Percentiles rank a stretch among this genome's conserved stretches.
Evolutionary conservation across 2,329 filamentous ascomycete species (phyloP).

Genomic region (Phyllosticta citribraziliensis): DNA sequence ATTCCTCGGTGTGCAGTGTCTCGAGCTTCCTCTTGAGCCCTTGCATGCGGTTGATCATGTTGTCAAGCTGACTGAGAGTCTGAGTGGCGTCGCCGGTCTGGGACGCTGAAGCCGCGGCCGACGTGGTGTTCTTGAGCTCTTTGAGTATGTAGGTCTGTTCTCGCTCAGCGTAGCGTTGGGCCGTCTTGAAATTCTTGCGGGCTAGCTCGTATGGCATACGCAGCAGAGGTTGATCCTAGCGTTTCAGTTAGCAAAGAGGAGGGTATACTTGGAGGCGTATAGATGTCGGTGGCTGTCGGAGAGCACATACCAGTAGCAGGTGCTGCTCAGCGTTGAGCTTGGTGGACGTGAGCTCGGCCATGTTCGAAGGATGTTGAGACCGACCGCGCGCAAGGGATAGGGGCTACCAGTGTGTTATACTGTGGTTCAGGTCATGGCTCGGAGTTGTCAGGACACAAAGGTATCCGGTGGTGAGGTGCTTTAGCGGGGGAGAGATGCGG

Average conservation of each 20-base stretch:
- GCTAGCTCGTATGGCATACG: constrained; percentile 87
- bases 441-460: neutral
- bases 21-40: constrained; percentile 81
- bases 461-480: neutral
- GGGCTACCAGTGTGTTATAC: neutral
- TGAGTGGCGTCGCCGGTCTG: constrained; percentile 35
- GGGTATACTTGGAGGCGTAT: constrained; percentile 4
- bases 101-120: constrained; percentile 47
- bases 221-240: constrained; percentile 84
- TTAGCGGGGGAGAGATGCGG: neutral
- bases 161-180: constrained; percentile 66
- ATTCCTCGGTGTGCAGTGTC: constrained; percentile 68
- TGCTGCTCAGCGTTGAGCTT: constrained; percentile 68
- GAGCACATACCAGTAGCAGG: constrained; percentile 54
- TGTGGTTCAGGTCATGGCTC: neutral
- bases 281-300: neutral
- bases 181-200: constrained; percentile 85
- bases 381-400: neutral
- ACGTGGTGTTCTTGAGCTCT: constrained; percentile 44
- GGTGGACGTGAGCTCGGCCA: constrained; percentile 43
- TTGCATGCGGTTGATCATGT: constrained; percentile 76
- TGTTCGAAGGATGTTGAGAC: constrained; percentile 15
- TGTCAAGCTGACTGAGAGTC: constrained; percentile 70
- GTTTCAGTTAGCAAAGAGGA: constrained; percentile 8
- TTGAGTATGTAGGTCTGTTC: constrained; percentile 55